Evolutionary conservation across 805 yeast genomes (phyloP).

Genomic region (Candida golubevii): DNA sequence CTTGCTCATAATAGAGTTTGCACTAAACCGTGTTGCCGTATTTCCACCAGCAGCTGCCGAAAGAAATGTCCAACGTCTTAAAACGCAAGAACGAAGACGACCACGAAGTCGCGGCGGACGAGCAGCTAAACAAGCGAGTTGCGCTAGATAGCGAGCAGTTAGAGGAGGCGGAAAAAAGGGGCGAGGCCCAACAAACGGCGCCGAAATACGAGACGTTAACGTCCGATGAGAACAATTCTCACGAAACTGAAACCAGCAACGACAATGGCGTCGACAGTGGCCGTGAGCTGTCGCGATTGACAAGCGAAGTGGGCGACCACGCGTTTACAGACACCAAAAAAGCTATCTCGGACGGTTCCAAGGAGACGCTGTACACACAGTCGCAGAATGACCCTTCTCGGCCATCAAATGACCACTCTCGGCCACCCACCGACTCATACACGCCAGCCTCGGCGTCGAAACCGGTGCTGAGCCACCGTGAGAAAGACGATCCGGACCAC

Average conservation of each 20-base stretch:
- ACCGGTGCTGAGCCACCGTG: slow-evolving; percentile 39
- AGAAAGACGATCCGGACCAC: slow-evolving; percentile 52
- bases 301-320: neutral
- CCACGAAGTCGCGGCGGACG: slow-evolving; percentile 34
- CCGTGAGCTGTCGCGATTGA: too few species aligned
- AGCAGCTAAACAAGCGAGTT: slow-evolving; percentile 57
- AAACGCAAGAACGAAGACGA: slow-evolving; percentile 68
- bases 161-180: slow-evolving; percentile 12
- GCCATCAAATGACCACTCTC: neutral
- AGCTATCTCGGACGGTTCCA: neutral
- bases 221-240: neutral
- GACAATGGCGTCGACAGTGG: neutral
- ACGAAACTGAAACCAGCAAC: neutral
- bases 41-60: too few species aligned
- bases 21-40: too few species aligned
- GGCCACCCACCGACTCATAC: neutral
- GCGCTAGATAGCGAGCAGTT: slow-evolving; percentile 64
- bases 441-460: slow-evolving; percentile 11
- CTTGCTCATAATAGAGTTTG: too few species aligned
- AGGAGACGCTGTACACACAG: neutral
- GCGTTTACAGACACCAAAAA: neutral
- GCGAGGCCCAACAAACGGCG: neutral
- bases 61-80: slow-evolving; percentile 33
- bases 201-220: neutral
- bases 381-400: neutral